Base-by-base conservation (phyloP, 257 asterid species). In the Plantago ovata region DNA sequence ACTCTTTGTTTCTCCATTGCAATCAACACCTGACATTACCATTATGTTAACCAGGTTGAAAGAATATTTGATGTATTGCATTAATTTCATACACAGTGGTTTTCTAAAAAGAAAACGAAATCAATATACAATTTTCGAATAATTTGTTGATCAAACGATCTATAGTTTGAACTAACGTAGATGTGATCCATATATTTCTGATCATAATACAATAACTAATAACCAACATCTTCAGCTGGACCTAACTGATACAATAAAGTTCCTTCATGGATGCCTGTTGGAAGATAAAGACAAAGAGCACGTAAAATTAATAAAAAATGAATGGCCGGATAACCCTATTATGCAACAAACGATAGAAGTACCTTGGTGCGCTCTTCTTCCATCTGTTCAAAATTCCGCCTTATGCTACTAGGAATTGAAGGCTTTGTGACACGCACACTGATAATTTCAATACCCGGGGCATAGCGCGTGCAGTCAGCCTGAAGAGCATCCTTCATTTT, bases 321-420 rank as follows among this genome's bases (percentile, higher is more conserved):
- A 28, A 3, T 1, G 2, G 36, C 36, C 36, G 4, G 36, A n/a
- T 28, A 8, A 4, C 36, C 36, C 36, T 28, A 28, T 28, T 2
- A 8, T 28, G 36, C 36, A 28, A 65, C 64, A 45, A 62, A 44
- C 22, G 44, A 55, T 63, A 70, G 49, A 38, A 66, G 38, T 64
- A 89, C 99, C 94, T 93, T 93, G 63, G 99, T 93, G 43, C 99
- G 94, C 81, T 93, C 97, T 72, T 89, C 95, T 78, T 93, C 99
- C 99, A 89, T 93, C 72, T 84, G 85, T 74, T 75, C 85, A 66
- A 93, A 93, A 67, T 89, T 93, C 62, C 85, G 76, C 64, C 95
- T 77, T 76, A 93, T 89, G 40, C 88, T 86, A 1, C 86, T 87
- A 43, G 99, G 99, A 67, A 93, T 93, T 24, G 69, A 61, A 60